Base-by-base conservation (phyloP, 345 rosid genomes). In the Durio zibethinus region DNA sequence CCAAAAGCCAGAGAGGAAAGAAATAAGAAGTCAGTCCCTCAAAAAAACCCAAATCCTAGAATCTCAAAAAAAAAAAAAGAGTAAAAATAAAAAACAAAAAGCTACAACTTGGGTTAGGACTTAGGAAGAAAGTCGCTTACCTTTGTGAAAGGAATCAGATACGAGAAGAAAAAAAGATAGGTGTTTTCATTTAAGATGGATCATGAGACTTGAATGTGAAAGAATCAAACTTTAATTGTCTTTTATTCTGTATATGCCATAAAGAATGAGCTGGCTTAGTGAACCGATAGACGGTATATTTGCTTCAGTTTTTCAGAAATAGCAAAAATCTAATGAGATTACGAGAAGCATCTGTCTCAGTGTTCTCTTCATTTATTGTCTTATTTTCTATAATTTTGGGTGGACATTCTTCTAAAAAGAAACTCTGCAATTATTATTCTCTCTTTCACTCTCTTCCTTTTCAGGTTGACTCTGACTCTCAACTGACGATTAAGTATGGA, bases 201-300 rank as follows among this genome's bases (percentile, higher is more conserved):
- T 29, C 10, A 21, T 73, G 36, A 69, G 36, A 45, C 4, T 27
- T 66, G 68, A 45, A 68, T 54, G 35, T 31, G 70, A 47, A 68
- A 54, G 59, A 68, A 59, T 69, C 74, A 54, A 72, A 77, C 47
- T 47, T 62, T 53, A 31, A 48, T 68, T 27, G 53, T 62, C 68
- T 29, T 69, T 43, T 27, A 69, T 33, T 40, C 45, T 64, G 29
- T 63, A 62, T 60, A 42, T 35, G n/a, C n/a, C 20, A 16, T 40
- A 20, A 62, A 25, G 75, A 70, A 68, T 45, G 70, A 68, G 59
- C 80, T 77, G 68, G 57, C 72, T 74, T 4, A 42, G 42, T 54
- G 59, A 53, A 57, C 12, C 62, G 27, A 18, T 50, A 35, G 61
- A 31, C 9, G 36, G 65, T 7, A 35, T 33, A 20, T 53, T 73